phyloP scores from a whole-genome alignment of 257 asterid genomes.

The Penstemon eatonii region DNA sequence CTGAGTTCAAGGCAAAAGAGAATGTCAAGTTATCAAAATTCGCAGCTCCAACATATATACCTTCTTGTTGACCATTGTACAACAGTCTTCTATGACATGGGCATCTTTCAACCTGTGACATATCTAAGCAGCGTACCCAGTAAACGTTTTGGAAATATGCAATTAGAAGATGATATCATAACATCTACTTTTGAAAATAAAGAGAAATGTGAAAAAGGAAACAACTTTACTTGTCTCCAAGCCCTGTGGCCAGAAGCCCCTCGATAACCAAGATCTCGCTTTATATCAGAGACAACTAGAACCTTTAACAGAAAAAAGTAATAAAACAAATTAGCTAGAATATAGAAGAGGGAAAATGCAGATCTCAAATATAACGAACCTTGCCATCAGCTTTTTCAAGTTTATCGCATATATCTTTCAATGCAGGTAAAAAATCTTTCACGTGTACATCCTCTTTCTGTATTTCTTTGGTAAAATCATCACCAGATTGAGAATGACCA shows the following conservation, averaged over 20 bases:
- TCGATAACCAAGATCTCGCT: constrained; percentile 79
- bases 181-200: constrained; percentile 10
- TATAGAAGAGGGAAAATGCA: constrained; percentile 25
- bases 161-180: constrained; percentile 16
- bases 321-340: constrained; percentile 30
- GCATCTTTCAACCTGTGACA: constrained; percentile 84
- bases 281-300: constrained; percentile 80
- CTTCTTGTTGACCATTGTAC: constrained; percentile 63
- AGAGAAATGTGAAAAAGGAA: constrained; percentile 14
- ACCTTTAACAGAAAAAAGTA: constrained; percentile 53
- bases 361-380: constrained; percentile 45
- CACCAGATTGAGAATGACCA: constrained; percentile 44
- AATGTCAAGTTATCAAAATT: constrained; percentile 21
- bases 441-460: constrained; percentile 59
- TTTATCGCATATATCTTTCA: constrained; percentile 76
- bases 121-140: constrained; percentile 48
- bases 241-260: constrained; percentile 65
- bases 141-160: constrained; percentile 26
- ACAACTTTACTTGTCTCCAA: constrained; percentile 72
- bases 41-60: constrained; percentile 42
- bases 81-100: constrained; percentile 64
- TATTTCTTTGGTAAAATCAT: constrained; percentile 43
- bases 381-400: constrained; percentile 82
- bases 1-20: constrained; percentile 6
- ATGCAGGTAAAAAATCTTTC: constrained; percentile 75